These are phyloP conservation scores for Orbilia ellipsospora DNA, from an alignment of 2,329 filamentous ascomycete genomes.

Conservation along the genomic window DNA sequence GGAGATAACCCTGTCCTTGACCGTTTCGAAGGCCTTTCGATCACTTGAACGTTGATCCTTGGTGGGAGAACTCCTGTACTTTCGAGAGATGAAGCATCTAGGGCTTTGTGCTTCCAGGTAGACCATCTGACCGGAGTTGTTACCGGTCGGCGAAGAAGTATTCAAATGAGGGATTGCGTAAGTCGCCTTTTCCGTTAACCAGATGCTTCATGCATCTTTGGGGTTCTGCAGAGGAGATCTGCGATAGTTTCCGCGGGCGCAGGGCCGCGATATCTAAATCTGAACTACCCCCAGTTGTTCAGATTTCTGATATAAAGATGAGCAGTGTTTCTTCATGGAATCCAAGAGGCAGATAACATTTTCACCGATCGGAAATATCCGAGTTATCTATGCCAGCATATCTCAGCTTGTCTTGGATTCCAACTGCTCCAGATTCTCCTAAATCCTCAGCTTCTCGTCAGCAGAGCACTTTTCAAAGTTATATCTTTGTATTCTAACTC, in stretches of 20 bases:
- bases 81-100: slow-evolving; percentile 5
- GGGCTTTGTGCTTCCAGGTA: slow-evolving; percentile 1
- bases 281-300: neutral
- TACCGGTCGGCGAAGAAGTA: slow-evolving; percentile 25
- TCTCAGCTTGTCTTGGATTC: slow-evolving; percentile 5
- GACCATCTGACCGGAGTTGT: slow-evolving; percentile 7
- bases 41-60: slow-evolving; percentile 42
- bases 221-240: neutral
- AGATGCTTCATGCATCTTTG: neutral
- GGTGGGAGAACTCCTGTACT: slow-evolving; percentile 4
- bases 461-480: neutral
- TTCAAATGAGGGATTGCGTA: slow-evolving; percentile 30
- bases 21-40: slow-evolving; percentile 22
- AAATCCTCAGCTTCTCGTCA: neutral
- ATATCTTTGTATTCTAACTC: slow-evolving; percentile 7
- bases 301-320: slow-evolving; percentile 18
- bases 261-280: neutral
- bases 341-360: slow-evolving; percentile 15
- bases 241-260: slow-evolving; percentile 2
- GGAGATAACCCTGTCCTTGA: slow-evolving; percentile 41
- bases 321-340: neutral
- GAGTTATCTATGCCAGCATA: slow-evolving; percentile 4
- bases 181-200: slow-evolving; percentile 19
- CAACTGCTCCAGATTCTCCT: slow-evolving; percentile 2
- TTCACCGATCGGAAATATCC: neutral